These are phyloP conservation scores for Papiliotrema nemorosa DNA, from an alignment of 1,284 basidiomycete species.

Conservation along the genomic window DNA sequence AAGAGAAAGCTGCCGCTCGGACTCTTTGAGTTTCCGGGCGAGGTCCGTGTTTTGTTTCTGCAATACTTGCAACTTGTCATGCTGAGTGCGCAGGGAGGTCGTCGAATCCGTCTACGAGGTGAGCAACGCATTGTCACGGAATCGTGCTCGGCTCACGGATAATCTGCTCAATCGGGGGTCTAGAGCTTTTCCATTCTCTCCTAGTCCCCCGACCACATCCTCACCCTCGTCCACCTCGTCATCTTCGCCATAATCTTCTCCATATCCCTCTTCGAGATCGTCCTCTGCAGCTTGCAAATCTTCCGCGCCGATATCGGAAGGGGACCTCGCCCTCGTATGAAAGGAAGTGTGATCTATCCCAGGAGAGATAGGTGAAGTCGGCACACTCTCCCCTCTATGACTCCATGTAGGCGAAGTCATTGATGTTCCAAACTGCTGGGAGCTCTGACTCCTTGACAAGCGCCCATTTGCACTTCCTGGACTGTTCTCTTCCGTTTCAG, in stretches of 20 bases:
- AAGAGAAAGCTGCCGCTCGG: slow-evolving; percentile 61
- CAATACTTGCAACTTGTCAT: slow-evolving; percentile 65
- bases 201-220: slow-evolving; percentile 9
- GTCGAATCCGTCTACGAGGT: slow-evolving; percentile 34
- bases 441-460: slow-evolving; percentile 8
- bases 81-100: slow-evolving; percentile 29
- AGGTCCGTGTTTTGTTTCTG: slow-evolving; percentile 70
- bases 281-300: slow-evolving; percentile 9
- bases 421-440: not conserved
- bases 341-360: slow-evolving; percentile 32
- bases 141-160: slow-evolving; percentile 23
- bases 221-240: slow-evolving; percentile 26
- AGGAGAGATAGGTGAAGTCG: slow-evolving; percentile 26
- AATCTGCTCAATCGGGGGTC: slow-evolving; percentile 29
- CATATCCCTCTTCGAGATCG: not conserved
- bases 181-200: slow-evolving; percentile 3
- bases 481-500: slow-evolving; percentile 11
- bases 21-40: slow-evolving; percentile 64
- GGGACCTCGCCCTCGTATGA: slow-evolving; percentile 30
- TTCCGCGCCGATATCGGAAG: slow-evolving; percentile 13
- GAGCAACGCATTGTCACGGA: not conserved
- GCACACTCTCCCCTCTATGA: slow-evolving; percentile 11
- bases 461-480: not conserved
- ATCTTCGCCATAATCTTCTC: slow-evolving; percentile 7
- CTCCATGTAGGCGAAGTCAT: slow-evolving; percentile 11